Base-by-base conservation (phyloP, 768 basidiomycete species). In the Pleurotus ostreatus region DNA sequence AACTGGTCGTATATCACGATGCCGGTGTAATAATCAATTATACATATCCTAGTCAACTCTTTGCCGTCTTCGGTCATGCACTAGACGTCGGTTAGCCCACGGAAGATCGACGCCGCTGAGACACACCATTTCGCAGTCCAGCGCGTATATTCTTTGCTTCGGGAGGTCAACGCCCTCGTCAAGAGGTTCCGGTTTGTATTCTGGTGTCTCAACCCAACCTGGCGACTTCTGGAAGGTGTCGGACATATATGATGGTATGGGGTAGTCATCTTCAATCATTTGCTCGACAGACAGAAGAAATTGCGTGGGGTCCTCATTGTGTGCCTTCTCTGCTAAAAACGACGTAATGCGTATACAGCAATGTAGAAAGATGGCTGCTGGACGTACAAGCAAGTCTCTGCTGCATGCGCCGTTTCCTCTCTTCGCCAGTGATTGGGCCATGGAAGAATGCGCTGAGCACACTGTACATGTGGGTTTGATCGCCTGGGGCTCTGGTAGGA, bases 71-170 rank as follows among this genome's bases (percentile, higher is more conserved):
- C 88, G 1, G 94, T 95, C 68, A 88, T 61, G 66, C 94, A 96
- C 94, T 97, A 60, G 2, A 37, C 30, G 34, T 18, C 44, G 0
- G 45, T 51, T 56, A 55, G 46, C 47, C 4, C 16, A 34, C 15
- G 49, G 48, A 15, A 9, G 37, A 40, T 46, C 37, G n/a, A 30
- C 12, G 9, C n/a, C n/a, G 25, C 20, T 30, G n/a, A 15, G 8
- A 64, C 82, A 53, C 58, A 92, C 95, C 96, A 98, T 98, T 69
- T 98, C 96, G 69, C 96, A 98, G 76, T 99, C 96, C 46, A 99
- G 81, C 0, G 92, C 92, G 55, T 90, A 86, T 22, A 96, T 80
- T 57, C 74, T 77, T 26, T 69, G 64, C 39, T 70, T 62, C 1
- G 60, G 53, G 0, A 74, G 68, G 15, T 53, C 23, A 9, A 22